Evolutionary conservation across 176 grass and related monocot genomes (phyloP).

Genomic region (Olyra latifolia): DNA sequence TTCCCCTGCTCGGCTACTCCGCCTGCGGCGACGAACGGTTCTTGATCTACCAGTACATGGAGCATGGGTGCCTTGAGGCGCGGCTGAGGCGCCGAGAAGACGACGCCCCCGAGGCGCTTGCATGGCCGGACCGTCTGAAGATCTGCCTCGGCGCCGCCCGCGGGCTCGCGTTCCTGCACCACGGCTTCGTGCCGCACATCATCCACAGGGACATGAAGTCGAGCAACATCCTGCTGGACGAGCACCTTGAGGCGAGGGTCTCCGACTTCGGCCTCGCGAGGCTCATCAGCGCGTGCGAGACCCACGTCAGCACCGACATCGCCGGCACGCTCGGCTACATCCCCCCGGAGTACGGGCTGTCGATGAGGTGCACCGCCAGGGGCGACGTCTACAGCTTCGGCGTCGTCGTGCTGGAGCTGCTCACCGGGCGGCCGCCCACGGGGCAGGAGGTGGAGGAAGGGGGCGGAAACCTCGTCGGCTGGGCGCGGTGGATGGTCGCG

Average conservation of each 20-base stretch:
- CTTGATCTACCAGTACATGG: slow-evolving; percentile 80
- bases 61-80: slow-evolving; percentile 64
- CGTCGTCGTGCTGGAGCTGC: slow-evolving; percentile 54
- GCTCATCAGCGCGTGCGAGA: slow-evolving; percentile 78
- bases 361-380: slow-evolving; percentile 55
- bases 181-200: slow-evolving; percentile 78
- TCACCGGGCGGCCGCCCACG: slow-evolving; percentile 59
- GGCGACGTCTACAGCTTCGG: slow-evolving; percentile 59
- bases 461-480: slow-evolving; percentile 64
- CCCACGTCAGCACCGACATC: slow-evolving; percentile 73
- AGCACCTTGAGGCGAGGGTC: slow-evolving; percentile 57
- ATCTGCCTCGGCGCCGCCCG: slow-evolving; percentile 66
- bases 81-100: slow-evolving; percentile 53
- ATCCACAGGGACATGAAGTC: slow-evolving; percentile 89
- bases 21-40: slow-evolving; percentile 57
- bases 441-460: slow-evolving; percentile 51
- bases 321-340: slow-evolving; percentile 81
- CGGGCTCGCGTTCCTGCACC: slow-evolving; percentile 70
- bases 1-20: slow-evolving; percentile 71
- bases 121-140: slow-evolving; percentile 61
- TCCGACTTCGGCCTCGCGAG: slow-evolving; percentile 27
- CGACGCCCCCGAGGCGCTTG: slow-evolving; percentile 44
- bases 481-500: slow-evolving; percentile 62
- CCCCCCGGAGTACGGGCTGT: slow-evolving; percentile 67
- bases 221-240: slow-evolving; percentile 75